Conservation (phyloP, 805 yeast species). For the Hemisphaericaspora nanyangensis region DNA sequence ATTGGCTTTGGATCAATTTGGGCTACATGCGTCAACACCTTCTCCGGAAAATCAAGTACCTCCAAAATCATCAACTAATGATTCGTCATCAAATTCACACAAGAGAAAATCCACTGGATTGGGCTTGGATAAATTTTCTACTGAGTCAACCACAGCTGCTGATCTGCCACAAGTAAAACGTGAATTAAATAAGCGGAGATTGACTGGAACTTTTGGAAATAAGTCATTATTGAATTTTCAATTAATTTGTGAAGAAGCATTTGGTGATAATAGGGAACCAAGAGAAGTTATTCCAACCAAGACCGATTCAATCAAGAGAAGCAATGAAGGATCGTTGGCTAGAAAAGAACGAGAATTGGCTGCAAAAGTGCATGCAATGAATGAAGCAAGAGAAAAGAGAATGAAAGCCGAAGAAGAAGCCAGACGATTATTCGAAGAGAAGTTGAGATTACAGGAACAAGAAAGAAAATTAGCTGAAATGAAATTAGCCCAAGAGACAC, state of each 20-base stretch:
- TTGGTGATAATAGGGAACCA: constrained; percentile 14
- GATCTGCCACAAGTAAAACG: neutral
- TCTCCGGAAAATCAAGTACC: no score
- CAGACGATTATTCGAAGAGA: constrained; percentile 4
- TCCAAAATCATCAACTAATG: no score
- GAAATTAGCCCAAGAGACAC: constrained; percentile 10
- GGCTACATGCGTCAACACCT: no score
- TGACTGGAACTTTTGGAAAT: constrained; percentile 13
- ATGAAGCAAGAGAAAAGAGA: constrained; percentile 19
- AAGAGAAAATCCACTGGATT: no score
- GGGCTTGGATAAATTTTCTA: no score
- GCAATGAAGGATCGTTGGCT: constrained; percentile 6
- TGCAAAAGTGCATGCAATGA: constrained; percentile 15
- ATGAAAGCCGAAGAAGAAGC: constrained; percentile 13
- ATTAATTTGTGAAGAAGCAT: constrained; percentile 28
- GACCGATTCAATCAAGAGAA: neutral
- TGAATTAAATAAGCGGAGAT: constrained; percentile 2
- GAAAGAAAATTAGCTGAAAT: constrained; percentile 14
- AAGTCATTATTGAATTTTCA: constrained; percentile 28
- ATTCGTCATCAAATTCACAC: no score
- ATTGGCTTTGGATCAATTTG: constrained; percentile 1
- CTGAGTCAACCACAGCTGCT: no score
- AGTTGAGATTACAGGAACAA: constrained; percentile 16
- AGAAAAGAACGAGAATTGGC: constrained; percentile 18
- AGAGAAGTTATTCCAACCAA: constrained; percentile 1